A percentile compares a stretch with the other conserved stretches of the same genome.
phyloP scores from a whole-genome alignment of 140 eudicot species.

The Anethum foeniculum region DNA sequence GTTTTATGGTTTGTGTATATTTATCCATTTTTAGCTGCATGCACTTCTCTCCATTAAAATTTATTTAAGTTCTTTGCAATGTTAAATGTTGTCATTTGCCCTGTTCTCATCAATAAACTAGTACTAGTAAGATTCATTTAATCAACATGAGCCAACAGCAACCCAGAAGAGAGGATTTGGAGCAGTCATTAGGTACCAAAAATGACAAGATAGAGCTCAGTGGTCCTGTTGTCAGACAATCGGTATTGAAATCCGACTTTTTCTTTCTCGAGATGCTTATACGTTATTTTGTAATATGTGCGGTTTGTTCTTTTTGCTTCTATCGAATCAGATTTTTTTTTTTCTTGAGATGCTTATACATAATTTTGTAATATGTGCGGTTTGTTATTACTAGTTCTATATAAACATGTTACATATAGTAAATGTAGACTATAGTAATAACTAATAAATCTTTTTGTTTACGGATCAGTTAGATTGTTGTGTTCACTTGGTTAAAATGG shows the following conservation, averaged over 20 bases:
- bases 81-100: background rate
- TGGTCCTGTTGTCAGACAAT: background rate
- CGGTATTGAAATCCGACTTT: background rate
- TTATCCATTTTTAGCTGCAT: background rate
- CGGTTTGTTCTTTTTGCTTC: too few relatives aligned
- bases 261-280: too few relatives aligned
- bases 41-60: background rate
- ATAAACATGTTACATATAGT: too few relatives aligned
- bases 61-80: background rate
- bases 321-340: too few relatives aligned
- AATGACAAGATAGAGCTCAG: background rate
- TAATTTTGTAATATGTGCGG: background rate
- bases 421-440: too few relatives aligned
- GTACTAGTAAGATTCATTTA: background rate
- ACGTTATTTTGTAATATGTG: background rate
- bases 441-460: too few relatives aligned
- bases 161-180: background rate
- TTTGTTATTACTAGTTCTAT: too few relatives aligned
- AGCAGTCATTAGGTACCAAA: slow-evolving; percentile 4
- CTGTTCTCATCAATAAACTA: background rate
- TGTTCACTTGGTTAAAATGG: too few relatives aligned
- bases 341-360: background rate
- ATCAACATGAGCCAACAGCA: slow-evolving; percentile 7
- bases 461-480: too few relatives aligned
- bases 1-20: background rate